Evolutionary conservation across 176 grass and related monocot genomes (phyloP), one percentile per base, ranked within the genome.

Genomic region (Oryza officinalis): DNA sequence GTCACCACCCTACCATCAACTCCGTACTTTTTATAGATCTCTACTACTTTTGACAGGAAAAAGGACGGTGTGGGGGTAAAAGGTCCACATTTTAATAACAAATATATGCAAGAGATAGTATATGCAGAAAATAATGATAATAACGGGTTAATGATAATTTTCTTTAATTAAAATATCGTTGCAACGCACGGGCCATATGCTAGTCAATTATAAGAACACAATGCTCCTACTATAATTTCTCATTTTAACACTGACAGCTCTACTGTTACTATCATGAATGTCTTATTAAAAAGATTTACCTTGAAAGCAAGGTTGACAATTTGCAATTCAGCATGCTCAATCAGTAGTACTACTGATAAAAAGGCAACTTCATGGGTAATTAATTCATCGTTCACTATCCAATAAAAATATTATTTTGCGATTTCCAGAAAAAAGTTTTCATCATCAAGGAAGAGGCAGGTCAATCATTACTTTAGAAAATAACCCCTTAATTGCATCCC

Each of bases 201-300:
- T n/a, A n/a, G n/a, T n/a, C n/a, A 72, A 68, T 28, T 47, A n/a
- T 46, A 22, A 27, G 33, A 69, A 14, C 59, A 40, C n/a, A 63
- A 47, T 80, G 28, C 37, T 77, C 32, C 4, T 40, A 45, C 60
- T 69, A 54, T 63, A 47, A 37, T 50, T 30, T 44, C 68, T 59
- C 66, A 79, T 74, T 60, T 41, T 74, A 18, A 35, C n/a, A 10
- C 32, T 57, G 32, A 25, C n/a, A 15, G 14, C 35, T 38, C 18
- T 84, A 60, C 63, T 30, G 4, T 49, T 49, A 49, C 13, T 49
- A 49, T 49, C 46, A 49, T 13, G 44, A 67, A 38, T 10, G 68
- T 75, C 47, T 79, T 14, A 15, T 20, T 46, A 87, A 75, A 27
- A 75, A 22, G 60, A 88, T 68, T 69, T 49, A 76, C 84, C 75